Evolutionary conservation across 148 eudicot species (phyloP).

Genomic region (Silene uniflora): DNA sequence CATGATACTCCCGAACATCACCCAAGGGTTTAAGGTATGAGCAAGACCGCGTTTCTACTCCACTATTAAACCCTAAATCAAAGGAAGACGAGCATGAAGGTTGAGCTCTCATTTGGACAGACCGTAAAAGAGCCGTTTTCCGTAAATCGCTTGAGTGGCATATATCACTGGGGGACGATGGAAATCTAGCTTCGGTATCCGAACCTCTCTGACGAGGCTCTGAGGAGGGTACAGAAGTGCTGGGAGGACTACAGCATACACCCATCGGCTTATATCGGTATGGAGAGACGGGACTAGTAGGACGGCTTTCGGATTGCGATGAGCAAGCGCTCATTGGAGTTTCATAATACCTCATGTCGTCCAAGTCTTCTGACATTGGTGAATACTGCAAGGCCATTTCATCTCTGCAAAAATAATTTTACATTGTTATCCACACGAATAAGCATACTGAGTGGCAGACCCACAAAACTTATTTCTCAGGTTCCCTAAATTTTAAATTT

Average conservation of each 20-base stretch:
- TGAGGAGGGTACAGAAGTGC: conserved; percentile 44
- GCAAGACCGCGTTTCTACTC: conserved; percentile 47
- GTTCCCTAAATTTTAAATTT: neutral
- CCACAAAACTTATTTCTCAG: no score
- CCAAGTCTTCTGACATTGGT: conserved; percentile 89
- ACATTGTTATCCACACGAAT: neutral
- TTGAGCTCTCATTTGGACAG: conserved; percentile 90
- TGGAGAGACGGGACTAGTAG: conserved; percentile 93
- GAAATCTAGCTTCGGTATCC: conserved; percentile 82
- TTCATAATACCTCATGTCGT: conserved; percentile 66
- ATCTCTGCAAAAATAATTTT: conserved; percentile 45
- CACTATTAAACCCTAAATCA: conserved; percentile 41
- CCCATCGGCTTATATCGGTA: conserved; percentile 57
- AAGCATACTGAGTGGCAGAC: no score
- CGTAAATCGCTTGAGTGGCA: conserved; percentile 95
- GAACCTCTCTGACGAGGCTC: conserved; percentile 79
- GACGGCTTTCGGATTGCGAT: conserved; percentile 73
- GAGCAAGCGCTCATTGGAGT: conserved; percentile 48
- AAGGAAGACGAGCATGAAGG: conserved; percentile 50
- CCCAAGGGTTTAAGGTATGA: conserved; percentile 56
- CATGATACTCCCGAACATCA: conserved; percentile 49
- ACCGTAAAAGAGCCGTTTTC: conserved; percentile 82
- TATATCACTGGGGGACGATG: conserved; percentile 95
- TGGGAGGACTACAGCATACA: conserved; percentile 50
- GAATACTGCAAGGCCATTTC: conserved; percentile 70